These are phyloP conservation scores for Candida ascalaphidarum DNA, from an alignment of 805 yeast genomes.

Conservation along the genomic window DNA sequence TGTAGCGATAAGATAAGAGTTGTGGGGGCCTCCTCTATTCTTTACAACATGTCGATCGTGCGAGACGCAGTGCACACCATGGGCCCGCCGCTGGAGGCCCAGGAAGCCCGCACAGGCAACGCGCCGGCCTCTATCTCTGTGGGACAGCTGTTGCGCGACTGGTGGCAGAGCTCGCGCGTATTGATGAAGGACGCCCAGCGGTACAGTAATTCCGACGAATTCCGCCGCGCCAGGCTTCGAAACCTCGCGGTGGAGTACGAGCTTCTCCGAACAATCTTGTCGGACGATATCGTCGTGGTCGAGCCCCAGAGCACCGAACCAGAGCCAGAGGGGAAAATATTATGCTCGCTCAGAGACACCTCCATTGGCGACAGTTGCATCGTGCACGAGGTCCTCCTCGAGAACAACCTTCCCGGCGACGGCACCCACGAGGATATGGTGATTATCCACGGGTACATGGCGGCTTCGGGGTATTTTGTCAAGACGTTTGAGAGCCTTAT, in stretches of 20 bases:
- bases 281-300: conserved; percentile 16
- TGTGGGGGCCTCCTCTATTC: no score
- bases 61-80: conserved; percentile 14
- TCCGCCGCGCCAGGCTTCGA: conserved; percentile 12
- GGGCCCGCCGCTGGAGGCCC: conserved; percentile 11
- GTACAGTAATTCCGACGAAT: conserved; percentile 1
- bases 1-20: no score
- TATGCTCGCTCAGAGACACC: conserved; percentile 18
- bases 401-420: conserved; percentile 8
- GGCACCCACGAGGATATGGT: conserved; percentile 20
- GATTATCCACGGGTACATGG: conserved; percentile 37
- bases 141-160: conserved; percentile 20
- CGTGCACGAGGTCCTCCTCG: conserved; percentile 29
- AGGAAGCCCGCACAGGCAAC: background rate
- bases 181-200: conserved; percentile 7
- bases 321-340: background rate
- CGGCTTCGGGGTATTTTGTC: conserved; percentile 33
- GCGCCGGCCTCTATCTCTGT: conserved; percentile 14
- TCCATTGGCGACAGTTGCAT: conserved; percentile 16
- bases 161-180: conserved; percentile 26
- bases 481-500: conserved; percentile 27
- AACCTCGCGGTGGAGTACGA: conserved; percentile 25
- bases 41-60: conserved; percentile 3
- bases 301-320: no score
- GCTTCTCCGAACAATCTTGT: conserved; percentile 22